phyloP scores from a whole-genome alignment of 1,139 yeast genomes.

The Blastobotrys indianensis region DNA sequence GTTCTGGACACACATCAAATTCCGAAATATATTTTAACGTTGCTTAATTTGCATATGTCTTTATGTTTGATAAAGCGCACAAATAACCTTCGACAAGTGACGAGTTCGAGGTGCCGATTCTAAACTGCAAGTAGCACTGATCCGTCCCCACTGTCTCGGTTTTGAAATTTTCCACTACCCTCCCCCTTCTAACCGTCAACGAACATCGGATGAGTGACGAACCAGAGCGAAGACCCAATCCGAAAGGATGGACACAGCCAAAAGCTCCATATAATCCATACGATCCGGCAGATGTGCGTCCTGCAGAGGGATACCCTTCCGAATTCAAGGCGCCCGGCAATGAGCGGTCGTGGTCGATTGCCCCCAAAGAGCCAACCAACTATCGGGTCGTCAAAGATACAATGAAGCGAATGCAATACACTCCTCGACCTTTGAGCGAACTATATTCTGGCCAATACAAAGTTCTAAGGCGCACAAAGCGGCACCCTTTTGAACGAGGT shows the following conservation, averaged over 20 bases:
- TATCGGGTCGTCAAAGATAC: conserved; percentile 66
- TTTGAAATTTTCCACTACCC: too few species aligned
- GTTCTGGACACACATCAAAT: too few species aligned
- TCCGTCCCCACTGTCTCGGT: too few species aligned
- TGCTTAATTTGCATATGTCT: too few species aligned
- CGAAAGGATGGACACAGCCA: conserved; percentile 79
- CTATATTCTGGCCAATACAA: conserved; percentile 76
- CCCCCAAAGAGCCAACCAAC: conserved; percentile 65
- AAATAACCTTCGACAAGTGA: too few species aligned
- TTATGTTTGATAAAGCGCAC: too few species aligned
- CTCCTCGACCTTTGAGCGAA: conserved; percentile 72
- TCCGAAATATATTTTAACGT: too few species aligned
- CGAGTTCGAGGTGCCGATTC: too few species aligned
- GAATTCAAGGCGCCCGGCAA: conserved; percentile 45
- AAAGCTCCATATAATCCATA: conserved; percentile 81
- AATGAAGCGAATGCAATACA: conserved; percentile 65
- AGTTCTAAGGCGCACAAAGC: conserved; percentile 56
- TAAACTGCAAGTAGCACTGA: too few species aligned
- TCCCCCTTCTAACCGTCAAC: too few species aligned
- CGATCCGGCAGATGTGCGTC: conserved; percentile 70
- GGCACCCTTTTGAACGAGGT: conserved; percentile 49
- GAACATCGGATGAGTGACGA: too few species aligned
- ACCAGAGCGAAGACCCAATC: conserved; percentile 59
- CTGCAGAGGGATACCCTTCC: conserved; percentile 81
- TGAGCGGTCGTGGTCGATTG: conserved; percentile 45